A percentile compares a stretch with the other conserved stretches of the same genome.
Evolutionary conservation across 345 rosid genomes (phyloP).

Genomic region (Gossypium thurberi): DNA sequence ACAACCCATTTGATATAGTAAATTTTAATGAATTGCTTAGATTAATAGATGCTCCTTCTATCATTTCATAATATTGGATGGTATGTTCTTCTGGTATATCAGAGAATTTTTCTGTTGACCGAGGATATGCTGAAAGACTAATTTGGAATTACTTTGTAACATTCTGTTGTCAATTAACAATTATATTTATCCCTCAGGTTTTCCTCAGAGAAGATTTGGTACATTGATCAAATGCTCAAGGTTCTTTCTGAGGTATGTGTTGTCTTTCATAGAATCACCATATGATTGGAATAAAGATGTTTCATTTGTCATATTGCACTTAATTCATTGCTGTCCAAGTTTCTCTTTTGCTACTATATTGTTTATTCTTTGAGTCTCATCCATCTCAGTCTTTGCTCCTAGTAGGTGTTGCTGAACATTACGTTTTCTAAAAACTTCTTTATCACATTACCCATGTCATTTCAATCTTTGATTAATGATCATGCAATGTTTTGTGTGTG

Average conservation of each 20-base stretch:
- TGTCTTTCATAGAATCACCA: not conserved
- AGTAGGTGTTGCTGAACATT: not conserved
- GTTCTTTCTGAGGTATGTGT: conserved; percentile 82
- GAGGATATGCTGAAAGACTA: not conserved
- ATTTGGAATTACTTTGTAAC: not conserved
- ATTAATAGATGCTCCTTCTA: conserved; percentile 2
- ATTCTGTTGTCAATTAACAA: conserved; percentile 15
- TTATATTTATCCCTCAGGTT: conserved; percentile 51
- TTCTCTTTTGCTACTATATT: not conserved
- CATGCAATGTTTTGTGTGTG: not conserved
- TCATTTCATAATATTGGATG: not conserved
- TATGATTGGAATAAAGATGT: not conserved
- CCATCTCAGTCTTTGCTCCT: not conserved
- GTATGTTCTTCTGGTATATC: not conserved
- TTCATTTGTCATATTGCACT: not conserved
- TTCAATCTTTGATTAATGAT: not conserved
- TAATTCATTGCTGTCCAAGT: not conserved
- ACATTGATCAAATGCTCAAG: conserved; percentile 98
- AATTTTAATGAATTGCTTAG: not conserved
- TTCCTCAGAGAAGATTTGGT: conserved; percentile 94
- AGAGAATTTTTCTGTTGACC: not conserved
- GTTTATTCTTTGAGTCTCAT: not conserved
- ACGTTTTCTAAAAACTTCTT: not conserved
- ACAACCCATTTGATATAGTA: not conserved
- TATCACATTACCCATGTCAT: not conserved